These are phyloP conservation scores for Apostasia shenzhenica DNA, from an alignment of 106 monocot genomes.

Conservation along the genomic window DNA sequence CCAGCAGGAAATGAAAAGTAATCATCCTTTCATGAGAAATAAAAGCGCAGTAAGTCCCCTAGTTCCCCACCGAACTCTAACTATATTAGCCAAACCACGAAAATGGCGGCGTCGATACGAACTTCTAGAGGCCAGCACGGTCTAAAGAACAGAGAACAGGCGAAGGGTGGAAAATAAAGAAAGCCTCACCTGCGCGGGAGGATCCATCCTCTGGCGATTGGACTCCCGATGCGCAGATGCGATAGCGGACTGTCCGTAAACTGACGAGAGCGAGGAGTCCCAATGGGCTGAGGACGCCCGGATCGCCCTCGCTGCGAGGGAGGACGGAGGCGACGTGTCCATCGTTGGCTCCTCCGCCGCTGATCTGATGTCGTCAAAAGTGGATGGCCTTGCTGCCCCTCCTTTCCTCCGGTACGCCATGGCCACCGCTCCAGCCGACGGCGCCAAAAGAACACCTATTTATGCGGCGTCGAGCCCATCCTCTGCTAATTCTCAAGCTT, in stretches of 20 bases:
- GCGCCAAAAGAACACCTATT: too few relatives aligned
- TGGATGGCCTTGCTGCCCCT: slow-evolving; percentile 20
- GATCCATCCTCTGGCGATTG: not conserved
- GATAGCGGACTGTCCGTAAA: slow-evolving; percentile 43
- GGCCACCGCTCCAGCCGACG: not conserved
- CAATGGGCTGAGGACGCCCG: slow-evolving; percentile 64
- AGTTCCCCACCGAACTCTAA: too few relatives aligned
- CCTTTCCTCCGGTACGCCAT: slow-evolving; percentile 78
- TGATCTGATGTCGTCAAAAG: slow-evolving; percentile 42
- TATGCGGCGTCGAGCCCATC: too few relatives aligned
- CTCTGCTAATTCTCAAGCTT: too few relatives aligned
- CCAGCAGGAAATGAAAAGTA: too few relatives aligned
- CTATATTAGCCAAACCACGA: too few relatives aligned
- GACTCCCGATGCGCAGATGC: slow-evolving; percentile 10
- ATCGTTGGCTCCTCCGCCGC: not conserved
- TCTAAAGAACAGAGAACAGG: too few relatives aligned
- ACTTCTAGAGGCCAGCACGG: too few relatives aligned
- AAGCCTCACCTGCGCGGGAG: not conserved
- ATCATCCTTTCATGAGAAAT: too few relatives aligned
- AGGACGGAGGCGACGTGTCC: slow-evolving; percentile 13
- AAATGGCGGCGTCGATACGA: too few relatives aligned
- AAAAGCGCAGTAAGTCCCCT: too few relatives aligned
- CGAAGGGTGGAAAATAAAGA: not conserved
- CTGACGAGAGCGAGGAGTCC: slow-evolving; percentile 70
- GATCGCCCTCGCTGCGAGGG: slow-evolving; percentile 81